A percentile compares a stretch with the other conserved stretches of the same genome.
phyloP scores from a whole-genome alignment of 23 red algal species.

The Cyanidioschyzon merolae region DNA sequence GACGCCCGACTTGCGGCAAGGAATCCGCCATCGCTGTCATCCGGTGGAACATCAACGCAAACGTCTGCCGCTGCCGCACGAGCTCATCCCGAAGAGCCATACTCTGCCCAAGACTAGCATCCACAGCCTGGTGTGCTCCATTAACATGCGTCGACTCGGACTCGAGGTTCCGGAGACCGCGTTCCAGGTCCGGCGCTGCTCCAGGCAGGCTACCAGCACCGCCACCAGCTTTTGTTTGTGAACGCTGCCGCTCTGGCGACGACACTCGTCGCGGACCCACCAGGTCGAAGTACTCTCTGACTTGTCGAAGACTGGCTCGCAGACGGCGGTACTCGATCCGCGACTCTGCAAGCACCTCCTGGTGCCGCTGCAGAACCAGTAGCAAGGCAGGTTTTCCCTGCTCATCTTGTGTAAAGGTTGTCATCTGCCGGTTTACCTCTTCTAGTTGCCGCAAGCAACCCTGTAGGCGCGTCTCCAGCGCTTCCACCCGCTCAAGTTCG shows the following conservation, averaged over 20 bases:
- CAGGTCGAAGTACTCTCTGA: slow-evolving; percentile 28
- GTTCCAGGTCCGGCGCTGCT: background rate
- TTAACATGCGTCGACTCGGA: background rate
- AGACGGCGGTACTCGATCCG: slow-evolving; percentile 68
- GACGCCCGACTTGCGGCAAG: slow-evolving; percentile 48
- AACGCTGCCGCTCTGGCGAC: background rate
- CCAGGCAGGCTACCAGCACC: background rate
- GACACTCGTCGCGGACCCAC: slow-evolving; percentile 1
- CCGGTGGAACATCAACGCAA: slow-evolving; percentile 76
- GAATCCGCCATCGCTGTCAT: slow-evolving; percentile 65
- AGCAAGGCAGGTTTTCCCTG: background rate
- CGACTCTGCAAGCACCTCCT: slow-evolving; percentile 77
- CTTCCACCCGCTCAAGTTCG: slow-evolving; percentile 23
- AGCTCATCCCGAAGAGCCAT: slow-evolving; percentile 76
- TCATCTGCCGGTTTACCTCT: slow-evolving; percentile 42
- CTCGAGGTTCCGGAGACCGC: background rate
- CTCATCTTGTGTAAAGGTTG: background rate
- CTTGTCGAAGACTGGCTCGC: background rate
- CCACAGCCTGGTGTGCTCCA: slow-evolving; percentile 24
- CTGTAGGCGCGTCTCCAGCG: slow-evolving; percentile 51
- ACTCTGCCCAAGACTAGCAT: slow-evolving; percentile 49
- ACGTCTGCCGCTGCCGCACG: slow-evolving; percentile 69
- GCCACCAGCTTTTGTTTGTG: background rate
- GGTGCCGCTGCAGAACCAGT: slow-evolving; percentile 55
- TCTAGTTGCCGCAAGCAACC: slow-evolving; percentile 38